Evolutionary conservation across 495 filamentous ascomycete genomes (phyloP).

Genomic region (Corynascus novoguineensis): DNA sequence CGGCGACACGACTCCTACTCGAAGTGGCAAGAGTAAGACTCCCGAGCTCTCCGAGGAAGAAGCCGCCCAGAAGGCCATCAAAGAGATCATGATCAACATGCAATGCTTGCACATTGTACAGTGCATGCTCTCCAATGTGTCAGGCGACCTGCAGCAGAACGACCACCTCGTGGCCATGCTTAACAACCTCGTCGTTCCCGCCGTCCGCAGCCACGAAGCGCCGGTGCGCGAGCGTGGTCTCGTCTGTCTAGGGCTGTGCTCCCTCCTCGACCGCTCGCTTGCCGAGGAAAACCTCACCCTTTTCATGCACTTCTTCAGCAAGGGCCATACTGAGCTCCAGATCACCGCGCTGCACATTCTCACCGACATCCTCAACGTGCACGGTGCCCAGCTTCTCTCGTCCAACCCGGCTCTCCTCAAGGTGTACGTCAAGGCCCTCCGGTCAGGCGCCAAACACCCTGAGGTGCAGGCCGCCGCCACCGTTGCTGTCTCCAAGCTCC

Average conservation of each 20-base stretch:
- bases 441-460: conserved; percentile 57
- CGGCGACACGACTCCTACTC: conserved; percentile 53
- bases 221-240: conserved; percentile 88
- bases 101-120: conserved; percentile 97
- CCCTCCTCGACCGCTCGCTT: conserved; percentile 81
- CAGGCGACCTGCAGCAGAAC: conserved; percentile 78
- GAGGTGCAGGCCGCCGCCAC: conserved; percentile 79
- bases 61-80: conserved; percentile 72
- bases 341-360: conserved; percentile 85
- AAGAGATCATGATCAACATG: conserved; percentile 93
- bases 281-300: conserved; percentile 89
- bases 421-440: conserved; percentile 70
- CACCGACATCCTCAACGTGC: conserved; percentile 85
- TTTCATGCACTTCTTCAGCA: conserved; percentile 92
- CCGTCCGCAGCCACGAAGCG: conserved; percentile 86
- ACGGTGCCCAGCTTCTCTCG: conserved; percentile 66
- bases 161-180: conserved; percentile 86
- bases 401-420: conserved; percentile 61
- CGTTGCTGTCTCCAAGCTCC: conserved; percentile 74
- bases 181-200: conserved; percentile 93
- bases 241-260: conserved; percentile 82
- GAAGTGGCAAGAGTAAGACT: conserved; percentile 43
- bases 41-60: conserved; percentile 62
- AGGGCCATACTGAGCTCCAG: conserved; percentile 84
- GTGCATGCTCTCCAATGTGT: conserved; percentile 91